Evolutionary conservation across 331 rosid species (phyloP), one percentile per base, ranked within the genome.

Genomic region (Quercus tomentella): DNA sequence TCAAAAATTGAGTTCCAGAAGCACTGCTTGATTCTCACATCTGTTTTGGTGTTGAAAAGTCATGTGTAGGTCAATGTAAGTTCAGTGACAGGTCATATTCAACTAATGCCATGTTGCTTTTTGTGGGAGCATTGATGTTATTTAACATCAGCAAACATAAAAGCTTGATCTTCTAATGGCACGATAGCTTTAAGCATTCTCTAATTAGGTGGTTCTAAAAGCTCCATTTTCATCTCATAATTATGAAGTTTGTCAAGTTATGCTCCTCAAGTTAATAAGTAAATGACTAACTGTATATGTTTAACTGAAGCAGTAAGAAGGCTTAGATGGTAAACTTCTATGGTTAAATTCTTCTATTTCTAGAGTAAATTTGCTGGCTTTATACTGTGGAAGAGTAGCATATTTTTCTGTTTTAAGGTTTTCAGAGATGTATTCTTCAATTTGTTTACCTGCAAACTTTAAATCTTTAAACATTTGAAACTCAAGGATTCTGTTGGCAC

Each of bases 401-500:
- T 18, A 56, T 71, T 56, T 16, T 35, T 63, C n/a, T 33, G 4
- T 76, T 49, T 16, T 56, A 7, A 41, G 58, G 61, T 7, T 78
- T 25, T 12, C 17, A 58, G 15, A 9, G 22, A 22, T n/a, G 28
- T 22, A 58, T 58, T 58, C 9, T 58, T 22, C 6, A 12, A 9
- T 22, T 23, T 23, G 14, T 23, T 60, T 10, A 25, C 17, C 25
- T 67, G 73, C 15, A 33, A 67, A 20, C 65, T 78, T 56, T 72
- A 31, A 57, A 18, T 45, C 63, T 84, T 62, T 20, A 22, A 56
- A 25, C 73, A 62, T 37, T 74, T 41, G 73, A 51, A 76, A 56
- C 65, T 26, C 22, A 63, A 73, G 45, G 52, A 30, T 81, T 82
- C 25, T 90, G 57, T 79, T 79, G 78, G 79, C 65, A 70, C 72